phyloP scores from a whole-genome alignment of 192 early-diverging fungal species.

The Rhizophagus sp. region DNA sequence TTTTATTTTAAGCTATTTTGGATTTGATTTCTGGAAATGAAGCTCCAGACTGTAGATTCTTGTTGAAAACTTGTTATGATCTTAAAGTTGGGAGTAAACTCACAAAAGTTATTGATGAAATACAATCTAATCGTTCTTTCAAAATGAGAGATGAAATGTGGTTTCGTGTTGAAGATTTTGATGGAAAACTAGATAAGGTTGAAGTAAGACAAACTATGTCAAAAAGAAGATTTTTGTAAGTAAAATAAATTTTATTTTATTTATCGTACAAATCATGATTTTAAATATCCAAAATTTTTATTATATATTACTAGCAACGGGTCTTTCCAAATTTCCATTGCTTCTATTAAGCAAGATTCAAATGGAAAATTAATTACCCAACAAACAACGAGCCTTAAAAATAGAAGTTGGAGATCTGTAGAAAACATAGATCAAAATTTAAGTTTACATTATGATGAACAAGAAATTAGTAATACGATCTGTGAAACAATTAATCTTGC shows the following conservation, averaged over 20 bases:
- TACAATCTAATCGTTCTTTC: background rate
- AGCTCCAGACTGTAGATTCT: constrained; percentile 13
- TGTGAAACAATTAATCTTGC: constrained; percentile 8
- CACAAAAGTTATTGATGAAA: background rate
- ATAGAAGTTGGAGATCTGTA: background rate
- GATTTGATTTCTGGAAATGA: constrained; percentile 13
- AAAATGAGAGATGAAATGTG: constrained; percentile 2
- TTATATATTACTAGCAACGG: constrained; percentile 4
- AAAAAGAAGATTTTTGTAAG: constrained; percentile 4
- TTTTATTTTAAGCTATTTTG: constrained; percentile 12
- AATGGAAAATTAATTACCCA: background rate
- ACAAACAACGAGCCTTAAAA: constrained; percentile 7
- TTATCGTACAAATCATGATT: background rate
- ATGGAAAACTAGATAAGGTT: background rate
- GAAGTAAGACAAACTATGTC: constrained; percentile 2
- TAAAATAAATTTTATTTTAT: background rate
- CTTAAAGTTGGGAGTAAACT: background rate
- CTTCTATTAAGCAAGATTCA: background rate
- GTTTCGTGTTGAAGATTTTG: constrained; percentile 12
- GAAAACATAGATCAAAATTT: constrained; percentile 17
- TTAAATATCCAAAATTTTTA: background rate
- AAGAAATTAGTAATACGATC: background rate
- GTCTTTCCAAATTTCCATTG: background rate
- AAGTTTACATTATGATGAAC: constrained; percentile 1
- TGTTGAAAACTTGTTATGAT: constrained; percentile 19